Conservation (phyloP, 139 green algal species). For the Edaphochlamys debaryana region DNA sequence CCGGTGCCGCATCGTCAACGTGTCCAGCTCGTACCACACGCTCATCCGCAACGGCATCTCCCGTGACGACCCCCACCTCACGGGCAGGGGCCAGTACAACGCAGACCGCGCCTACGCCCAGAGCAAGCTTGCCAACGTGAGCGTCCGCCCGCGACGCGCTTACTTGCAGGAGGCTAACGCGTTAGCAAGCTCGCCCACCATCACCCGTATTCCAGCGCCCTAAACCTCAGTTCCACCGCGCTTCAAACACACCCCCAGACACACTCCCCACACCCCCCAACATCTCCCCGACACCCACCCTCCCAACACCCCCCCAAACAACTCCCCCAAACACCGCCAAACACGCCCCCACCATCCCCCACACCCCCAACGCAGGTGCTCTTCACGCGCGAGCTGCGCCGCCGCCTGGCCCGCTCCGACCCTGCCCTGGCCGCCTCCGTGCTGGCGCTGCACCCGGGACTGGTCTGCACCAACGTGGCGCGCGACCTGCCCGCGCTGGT, state of each 20-base stretch:
- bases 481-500: constrained; percentile 73
- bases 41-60: neutral
- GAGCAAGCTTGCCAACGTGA: constrained; percentile 81
- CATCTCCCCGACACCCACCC: too few relatives aligned
- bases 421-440: constrained; percentile 6
- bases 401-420: constrained; percentile 15
- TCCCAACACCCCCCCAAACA: too few relatives aligned
- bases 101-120: constrained; percentile 72
- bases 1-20: constrained; percentile 70
- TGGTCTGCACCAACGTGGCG: constrained; percentile 85
- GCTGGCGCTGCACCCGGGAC: constrained; percentile 81
- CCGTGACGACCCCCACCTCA: neutral
- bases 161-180: neutral
- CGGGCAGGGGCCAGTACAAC: constrained; percentile 12
- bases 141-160: neutral
- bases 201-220: too few relatives aligned
- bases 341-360: too few relatives aligned
- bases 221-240: too few relatives aligned
- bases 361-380: constrained; percentile 60
- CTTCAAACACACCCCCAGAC: too few relatives aligned
- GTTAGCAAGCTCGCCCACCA: neutral
- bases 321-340: too few relatives aligned
- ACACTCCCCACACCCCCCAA: too few relatives aligned
- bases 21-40: constrained; percentile 44
- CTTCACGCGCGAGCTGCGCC: constrained; percentile 64